Percentiles rank a stretch among this genome's conserved stretches.
Evolutionary conservation across 441 rosid species (phyloP).

Genomic region (Cnidoscolus chayamansa): DNA sequence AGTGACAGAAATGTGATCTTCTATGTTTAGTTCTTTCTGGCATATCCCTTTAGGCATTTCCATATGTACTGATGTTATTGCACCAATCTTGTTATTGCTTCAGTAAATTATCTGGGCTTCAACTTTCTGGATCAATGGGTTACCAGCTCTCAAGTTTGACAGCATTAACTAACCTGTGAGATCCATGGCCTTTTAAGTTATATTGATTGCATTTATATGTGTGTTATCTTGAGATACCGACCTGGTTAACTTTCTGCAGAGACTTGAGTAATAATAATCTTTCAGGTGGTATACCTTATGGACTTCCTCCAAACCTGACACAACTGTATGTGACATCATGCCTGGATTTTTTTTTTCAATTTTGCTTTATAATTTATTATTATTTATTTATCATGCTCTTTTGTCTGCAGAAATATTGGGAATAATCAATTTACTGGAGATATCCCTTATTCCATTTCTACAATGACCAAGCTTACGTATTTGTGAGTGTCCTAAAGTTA

Average conservation of each 20-base stretch:
- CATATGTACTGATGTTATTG: slow-evolving; percentile 4
- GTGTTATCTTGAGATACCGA: slow-evolving; percentile 13
- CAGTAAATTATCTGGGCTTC: slow-evolving; percentile 75
- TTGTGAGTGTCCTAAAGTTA: slow-evolving; percentile 53
- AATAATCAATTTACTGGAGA: slow-evolving; percentile 65
- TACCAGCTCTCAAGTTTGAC: slow-evolving; percentile 45
- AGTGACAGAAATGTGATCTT: slow-evolving; percentile 73
- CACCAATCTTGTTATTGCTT: slow-evolving; percentile 10
- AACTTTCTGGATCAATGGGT: slow-evolving; percentile 69
- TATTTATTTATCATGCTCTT: slow-evolving; percentile 11
- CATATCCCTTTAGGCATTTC: slow-evolving; percentile 4
- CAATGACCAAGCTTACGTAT: slow-evolving; percentile 58
- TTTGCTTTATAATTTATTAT: slow-evolving; percentile 10
- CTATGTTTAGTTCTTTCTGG: slow-evolving; percentile 11
- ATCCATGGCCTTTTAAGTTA: slow-evolving; percentile 12
- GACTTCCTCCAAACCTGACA: slow-evolving; percentile 59
- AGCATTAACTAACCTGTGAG: slow-evolving; percentile 73
- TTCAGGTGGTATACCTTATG: slow-evolving; percentile 53
- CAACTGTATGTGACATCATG: slow-evolving; percentile 48
- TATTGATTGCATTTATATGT: slow-evolving; percentile 8
- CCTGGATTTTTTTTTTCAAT: background rate
- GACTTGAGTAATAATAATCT: slow-evolving; percentile 79
- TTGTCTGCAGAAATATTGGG: slow-evolving; percentile 65
- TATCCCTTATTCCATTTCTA: slow-evolving; percentile 49
- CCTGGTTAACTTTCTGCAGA: slow-evolving; percentile 46